These are phyloP conservation scores for Lasiosphaeris hirsuta DNA, from an alignment of 495 filamentous ascomycete genomes.

Conservation along the genomic window DNA sequence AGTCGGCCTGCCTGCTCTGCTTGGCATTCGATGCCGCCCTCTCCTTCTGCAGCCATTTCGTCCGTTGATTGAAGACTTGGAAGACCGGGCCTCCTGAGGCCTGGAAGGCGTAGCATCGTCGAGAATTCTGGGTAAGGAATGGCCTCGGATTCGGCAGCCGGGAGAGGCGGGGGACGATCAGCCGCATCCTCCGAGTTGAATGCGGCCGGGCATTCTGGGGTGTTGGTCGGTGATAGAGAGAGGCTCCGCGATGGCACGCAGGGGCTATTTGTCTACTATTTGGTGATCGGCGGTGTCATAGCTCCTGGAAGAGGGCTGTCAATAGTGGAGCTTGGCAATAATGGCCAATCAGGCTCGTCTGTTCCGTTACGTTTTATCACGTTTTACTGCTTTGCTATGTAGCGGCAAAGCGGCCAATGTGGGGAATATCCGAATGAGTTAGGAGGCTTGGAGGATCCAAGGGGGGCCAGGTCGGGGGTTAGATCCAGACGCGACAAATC, in stretches of 20 bases:
- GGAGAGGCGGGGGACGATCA: slow-evolving; percentile 20
- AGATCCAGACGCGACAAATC: neutral
- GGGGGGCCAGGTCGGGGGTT: neutral
- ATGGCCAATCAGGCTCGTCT: neutral
- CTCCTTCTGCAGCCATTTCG: slow-evolving; percentile 88
- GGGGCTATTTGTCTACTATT: neutral
- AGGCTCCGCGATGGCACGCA: neutral
- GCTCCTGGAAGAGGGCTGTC: neutral
- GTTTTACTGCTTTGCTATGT: neutral
- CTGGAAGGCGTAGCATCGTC: slow-evolving; percentile 70
- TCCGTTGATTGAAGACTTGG: slow-evolving; percentile 84
- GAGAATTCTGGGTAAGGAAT: slow-evolving; percentile 1
- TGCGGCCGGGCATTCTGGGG: slow-evolving; percentile 10
- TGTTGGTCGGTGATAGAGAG: neutral
- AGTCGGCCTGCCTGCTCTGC: slow-evolving; percentile 75
- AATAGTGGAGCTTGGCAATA: neutral
- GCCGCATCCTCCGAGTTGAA: slow-evolving; percentile 30
- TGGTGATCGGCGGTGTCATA: slow-evolving; percentile 7
- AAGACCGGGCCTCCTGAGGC: slow-evolving; percentile 69
- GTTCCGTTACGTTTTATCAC: neutral
- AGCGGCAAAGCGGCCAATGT: slow-evolving; percentile 8
- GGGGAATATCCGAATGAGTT: neutral
- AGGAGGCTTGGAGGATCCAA: too few species aligned
- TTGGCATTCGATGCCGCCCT: slow-evolving; percentile 70
- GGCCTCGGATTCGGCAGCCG: slow-evolving; percentile 15